These are phyloP conservation scores for Przewalskia tangutica DNA, from an alignment of 257 asterid species.

Conservation along the genomic window DNA sequence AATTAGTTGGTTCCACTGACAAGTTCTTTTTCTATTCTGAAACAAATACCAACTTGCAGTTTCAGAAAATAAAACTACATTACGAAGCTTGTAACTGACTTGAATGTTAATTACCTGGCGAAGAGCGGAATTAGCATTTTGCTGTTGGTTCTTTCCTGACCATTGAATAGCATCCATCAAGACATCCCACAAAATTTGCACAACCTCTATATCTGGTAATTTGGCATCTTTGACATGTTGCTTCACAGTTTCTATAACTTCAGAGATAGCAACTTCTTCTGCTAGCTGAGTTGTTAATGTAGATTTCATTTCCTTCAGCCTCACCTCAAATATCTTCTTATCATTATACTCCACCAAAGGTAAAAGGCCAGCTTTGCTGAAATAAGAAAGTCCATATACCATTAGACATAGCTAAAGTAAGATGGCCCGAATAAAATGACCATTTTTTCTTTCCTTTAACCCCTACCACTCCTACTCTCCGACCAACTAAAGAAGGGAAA, in stretches of 20 bases:
- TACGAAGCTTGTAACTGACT: background rate
- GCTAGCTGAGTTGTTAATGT: slow-evolving; percentile 71
- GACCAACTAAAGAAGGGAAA: background rate
- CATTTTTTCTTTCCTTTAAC: background rate
- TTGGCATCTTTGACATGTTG: slow-evolving; percentile 88
- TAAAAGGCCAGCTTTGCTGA: slow-evolving; percentile 73
- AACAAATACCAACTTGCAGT: background rate
- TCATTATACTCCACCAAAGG: slow-evolving; percentile 72
- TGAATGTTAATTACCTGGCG: slow-evolving; percentile 56
- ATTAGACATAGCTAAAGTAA: background rate
- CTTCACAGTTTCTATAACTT: slow-evolving; percentile 85
- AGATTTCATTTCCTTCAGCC: slow-evolving; percentile 79
- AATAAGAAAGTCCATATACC: slow-evolving; percentile 9
- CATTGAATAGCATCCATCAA: slow-evolving; percentile 98
- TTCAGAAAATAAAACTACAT: background rate
- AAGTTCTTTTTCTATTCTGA: background rate
- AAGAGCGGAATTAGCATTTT: slow-evolving; percentile 78
- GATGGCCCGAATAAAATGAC: background rate
- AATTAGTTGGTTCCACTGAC: background rate
- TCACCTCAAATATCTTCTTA: slow-evolving; percentile 77
- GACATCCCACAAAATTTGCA: slow-evolving; percentile 84
- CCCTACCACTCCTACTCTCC: background rate
- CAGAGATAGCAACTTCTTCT: slow-evolving; percentile 72
- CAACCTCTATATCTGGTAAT: slow-evolving; percentile 83
- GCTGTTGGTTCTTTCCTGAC: slow-evolving; percentile 98